Evolutionary conservation across 352 stramenopile genomes (phyloP), one percentile per base, ranked within the genome.

Genomic region (Phytophthora fragariaefolia): DNA sequence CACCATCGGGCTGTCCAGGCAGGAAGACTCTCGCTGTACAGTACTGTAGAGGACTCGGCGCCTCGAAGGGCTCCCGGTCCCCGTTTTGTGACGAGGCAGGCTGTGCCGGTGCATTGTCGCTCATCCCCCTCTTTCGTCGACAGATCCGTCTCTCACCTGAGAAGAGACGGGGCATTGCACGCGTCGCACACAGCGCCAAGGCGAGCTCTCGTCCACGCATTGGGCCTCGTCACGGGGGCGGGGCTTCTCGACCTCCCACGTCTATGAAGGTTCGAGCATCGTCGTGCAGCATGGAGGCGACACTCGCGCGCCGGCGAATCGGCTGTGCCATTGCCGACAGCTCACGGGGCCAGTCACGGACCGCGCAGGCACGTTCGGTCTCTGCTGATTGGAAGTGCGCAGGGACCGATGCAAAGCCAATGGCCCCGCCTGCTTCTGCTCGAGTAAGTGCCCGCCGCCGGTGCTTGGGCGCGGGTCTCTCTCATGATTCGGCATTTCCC

Each of bases 51-150:
- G n/a, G n/a, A n/a, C n/a, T n/a, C n/a, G n/a, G n/a, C n/a, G n/a
- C n/a, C n/a, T n/a, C n/a, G n/a, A n/a, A n/a, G n/a, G n/a, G n/a
- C n/a, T n/a, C n/a, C n/a, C n/a, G n/a, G n/a, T n/a, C n/a, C 4
- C 36, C 47, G 23, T 27, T 54, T 61, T 60, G 58, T 45, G 58
- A 66, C 58, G 49, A 60, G 49, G 43, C 54, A 55, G 27, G 30
- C 18, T 71, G 55, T 71, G 63, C 48, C 55, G 48, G 63, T 71
- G 63, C 63, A 70, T 57, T 17, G 45, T 55, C 60, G 60, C 60
- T 68, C 60, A 68, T 68, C 60, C 50, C 58, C 59, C 43, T 32
- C n/a, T 30, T 71, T 71, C 63, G 63, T 71, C 63, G 27, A 71
- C 63, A 60, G 62, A 58, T 70, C 55, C 43, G 55, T 61, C 63